Evolutionary conservation across 164 flowering plant genomes (phyloP).

Genomic region (Stephania cephalantha): DNA sequence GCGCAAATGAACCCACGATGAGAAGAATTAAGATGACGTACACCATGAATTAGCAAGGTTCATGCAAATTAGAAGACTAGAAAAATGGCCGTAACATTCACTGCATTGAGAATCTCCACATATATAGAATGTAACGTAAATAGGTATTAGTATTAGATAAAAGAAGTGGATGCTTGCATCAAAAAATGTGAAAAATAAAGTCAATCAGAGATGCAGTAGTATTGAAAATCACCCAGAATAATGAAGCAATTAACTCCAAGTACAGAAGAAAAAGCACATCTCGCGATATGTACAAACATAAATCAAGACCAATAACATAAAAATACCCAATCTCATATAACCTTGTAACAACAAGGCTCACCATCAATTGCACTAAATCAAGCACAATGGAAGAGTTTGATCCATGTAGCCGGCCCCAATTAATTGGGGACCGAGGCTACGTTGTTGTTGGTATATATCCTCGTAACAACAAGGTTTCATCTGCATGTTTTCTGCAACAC

Average conservation of each 20-base stretch:
- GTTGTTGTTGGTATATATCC: too few relatives aligned
- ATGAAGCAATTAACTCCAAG: not conserved
- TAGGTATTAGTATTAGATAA: not conserved
- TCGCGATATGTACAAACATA: not conserved
- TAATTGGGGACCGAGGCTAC: too few relatives aligned
- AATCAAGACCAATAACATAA: not conserved
- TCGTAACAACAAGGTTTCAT: not conserved
- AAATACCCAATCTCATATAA: not conserved
- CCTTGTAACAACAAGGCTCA: not conserved
- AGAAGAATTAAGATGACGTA: slow-evolving; percentile 4
- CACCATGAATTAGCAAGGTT: not conserved
- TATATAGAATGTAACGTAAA: not conserved
- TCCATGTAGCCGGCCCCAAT: too few relatives aligned
- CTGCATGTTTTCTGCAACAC: not conserved
- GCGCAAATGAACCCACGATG: slow-evolving; percentile 10
- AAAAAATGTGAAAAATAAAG: not conserved
- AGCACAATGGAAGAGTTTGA: too few relatives aligned
- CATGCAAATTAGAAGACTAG: not conserved
- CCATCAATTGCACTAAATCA: too few relatives aligned
- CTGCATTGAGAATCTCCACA: not conserved
- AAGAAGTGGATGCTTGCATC: not conserved
- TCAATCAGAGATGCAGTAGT: not conserved
- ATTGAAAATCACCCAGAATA: not conserved
- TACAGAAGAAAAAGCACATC: not conserved
- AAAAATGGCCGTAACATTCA: not conserved